phyloP scores from a whole-genome alignment of 768 basidiomycete genomes.

The Nidula microcarpa region DNA sequence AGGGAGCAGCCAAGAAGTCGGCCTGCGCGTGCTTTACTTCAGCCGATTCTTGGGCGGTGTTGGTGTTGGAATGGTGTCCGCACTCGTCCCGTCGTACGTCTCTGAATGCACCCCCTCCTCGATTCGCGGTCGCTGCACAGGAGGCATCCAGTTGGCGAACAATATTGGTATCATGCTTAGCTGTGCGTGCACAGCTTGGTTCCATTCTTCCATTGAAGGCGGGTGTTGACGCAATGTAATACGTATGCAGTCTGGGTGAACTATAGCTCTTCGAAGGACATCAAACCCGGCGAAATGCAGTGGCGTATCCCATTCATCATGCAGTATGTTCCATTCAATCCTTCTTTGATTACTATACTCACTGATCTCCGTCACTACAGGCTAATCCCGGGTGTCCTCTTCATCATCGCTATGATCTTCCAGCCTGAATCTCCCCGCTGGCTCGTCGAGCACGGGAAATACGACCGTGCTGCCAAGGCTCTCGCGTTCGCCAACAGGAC shows the following conservation, averaged over 20 bases:
- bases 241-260: slow-evolving; percentile 50
- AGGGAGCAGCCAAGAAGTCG: slow-evolving; percentile 28
- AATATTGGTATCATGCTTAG: slow-evolving; percentile 33
- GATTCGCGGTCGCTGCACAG: slow-evolving; percentile 50
- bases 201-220: too few species aligned
- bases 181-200: slow-evolving; percentile 17
- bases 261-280: slow-evolving; percentile 33
- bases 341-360: not conserved
- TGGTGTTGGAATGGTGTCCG: slow-evolving; percentile 53
- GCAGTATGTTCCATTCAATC: slow-evolving; percentile 22
- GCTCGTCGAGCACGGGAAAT: slow-evolving; percentile 43
- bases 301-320: slow-evolving; percentile 53
- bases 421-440: slow-evolving; percentile 59
- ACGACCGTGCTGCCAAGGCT: slow-evolving; percentile 34
- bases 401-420: slow-evolving; percentile 40
- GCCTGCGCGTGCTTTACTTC: slow-evolving; percentile 37
- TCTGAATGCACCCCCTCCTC: slow-evolving; percentile 45
- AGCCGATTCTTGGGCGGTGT: slow-evolving; percentile 58
- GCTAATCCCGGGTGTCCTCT: slow-evolving; percentile 47
- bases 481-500: slow-evolving; percentile 32
- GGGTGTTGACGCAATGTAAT: too few species aligned
- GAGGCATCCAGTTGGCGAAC: slow-evolving; percentile 35
- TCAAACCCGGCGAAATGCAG: slow-evolving; percentile 35
- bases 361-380: slow-evolving; percentile 6
- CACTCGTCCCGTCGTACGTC: slow-evolving; percentile 47